Base-by-base conservation (phyloP, 495 filamentous ascomycete genomes). In the Daldinia bambusicola region DNA sequence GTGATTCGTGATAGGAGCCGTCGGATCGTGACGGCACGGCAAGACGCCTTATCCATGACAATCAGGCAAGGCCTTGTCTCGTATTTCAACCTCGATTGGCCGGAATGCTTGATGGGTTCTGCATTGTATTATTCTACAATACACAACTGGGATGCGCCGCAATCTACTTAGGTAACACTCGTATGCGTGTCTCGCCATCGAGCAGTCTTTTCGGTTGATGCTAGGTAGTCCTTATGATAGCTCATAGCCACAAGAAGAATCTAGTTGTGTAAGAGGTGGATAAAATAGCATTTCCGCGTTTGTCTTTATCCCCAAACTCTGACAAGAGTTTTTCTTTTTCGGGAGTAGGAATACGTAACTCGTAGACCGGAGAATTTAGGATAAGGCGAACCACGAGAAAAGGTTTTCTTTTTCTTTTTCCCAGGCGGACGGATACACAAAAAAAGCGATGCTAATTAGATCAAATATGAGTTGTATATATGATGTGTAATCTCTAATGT, bases 1-100 rank as follows among this genome's bases (percentile, higher is more conserved):
- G 61, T 69, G 58, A 73, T 69, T 63, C 22, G 66, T 57, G 52
- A 73, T 62, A 40, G 41, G 43, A 59, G 56, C 70, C 66, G 53
- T 73, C 70, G 70, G 70, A 73, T 69, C 66, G 70, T 66, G 62
- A 69, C 70, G 64, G 62, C 55, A 65, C 66, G 70, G 66, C 66
- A 73, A 59, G 57, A 66, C 65, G 37, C 70, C 62, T 69, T 59
- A 66, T 73, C 70, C 66, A 72, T 69, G 62, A 64, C 64, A 70
- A 64, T 52, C 56, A 73, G 45, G 52, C 62, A 66, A 45, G 38
- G 53, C 66, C 51, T 65, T 69, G 70, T 73, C 56, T 73, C 70
- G 70, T 72, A 56, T 66, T 62, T 66, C 70, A 57, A 65, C 55
- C 34, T 66, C 61, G 30, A 57, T 69, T 70, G 55, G 67, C 31